Evolutionary conservation across 78 protist genomes (phyloP).

Genomic region (Tieghemostelium lacteum): DNA sequence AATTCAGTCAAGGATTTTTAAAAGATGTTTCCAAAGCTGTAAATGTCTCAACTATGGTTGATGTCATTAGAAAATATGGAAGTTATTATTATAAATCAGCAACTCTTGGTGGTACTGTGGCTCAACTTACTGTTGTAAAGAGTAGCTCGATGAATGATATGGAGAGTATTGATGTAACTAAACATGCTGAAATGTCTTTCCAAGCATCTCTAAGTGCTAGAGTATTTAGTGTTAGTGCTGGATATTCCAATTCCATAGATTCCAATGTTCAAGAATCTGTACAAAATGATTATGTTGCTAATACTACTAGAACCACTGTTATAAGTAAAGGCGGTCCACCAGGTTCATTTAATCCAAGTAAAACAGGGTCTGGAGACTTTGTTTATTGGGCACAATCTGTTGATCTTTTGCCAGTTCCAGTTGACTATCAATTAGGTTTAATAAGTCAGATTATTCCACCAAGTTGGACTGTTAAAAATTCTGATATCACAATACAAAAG

Average conservation of each 20-base stretch:
- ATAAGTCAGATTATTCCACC: constrained; percentile 8
- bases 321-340: constrained; percentile 29
- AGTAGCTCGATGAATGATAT: background rate
- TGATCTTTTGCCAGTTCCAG: constrained; percentile 9
- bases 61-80: background rate
- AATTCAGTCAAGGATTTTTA: background rate
- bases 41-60: background rate
- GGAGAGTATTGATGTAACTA: background rate
- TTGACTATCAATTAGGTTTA: constrained; percentile 13
- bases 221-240: background rate
- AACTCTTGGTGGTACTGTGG: background rate
- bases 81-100: background rate
- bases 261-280: background rate
- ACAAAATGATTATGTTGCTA: background rate
- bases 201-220: background rate
- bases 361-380: background rate
- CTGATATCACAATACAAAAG: background rate
- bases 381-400: constrained; percentile 1
- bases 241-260: background rate
- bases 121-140: background rate
- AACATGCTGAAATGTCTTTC: background rate
- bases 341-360: constrained; percentile 5
- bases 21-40: background rate
- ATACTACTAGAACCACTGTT: background rate
- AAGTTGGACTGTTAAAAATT: background rate